Conservation (phyloP, 192 early-diverging fungal genomes). For the Mortierella antarctica region DNA sequence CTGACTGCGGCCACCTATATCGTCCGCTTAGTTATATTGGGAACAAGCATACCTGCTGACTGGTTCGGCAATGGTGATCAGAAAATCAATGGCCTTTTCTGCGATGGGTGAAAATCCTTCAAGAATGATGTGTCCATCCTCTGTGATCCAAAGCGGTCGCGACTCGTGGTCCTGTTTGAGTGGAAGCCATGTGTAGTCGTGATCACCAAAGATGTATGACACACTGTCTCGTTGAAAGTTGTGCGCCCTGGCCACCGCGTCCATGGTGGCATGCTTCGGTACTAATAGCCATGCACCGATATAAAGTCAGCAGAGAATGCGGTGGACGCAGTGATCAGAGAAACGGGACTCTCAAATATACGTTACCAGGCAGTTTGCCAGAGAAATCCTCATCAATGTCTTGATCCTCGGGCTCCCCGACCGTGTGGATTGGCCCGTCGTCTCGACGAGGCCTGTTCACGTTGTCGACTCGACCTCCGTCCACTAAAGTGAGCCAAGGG, state of each 20-base stretch:
- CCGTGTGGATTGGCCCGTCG: constrained; percentile 45
- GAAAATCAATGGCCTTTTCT: constrained; percentile 94
- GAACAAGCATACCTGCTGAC: constrained; percentile 72
- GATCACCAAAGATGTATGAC: constrained; percentile 71
- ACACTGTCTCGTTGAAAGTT: constrained; percentile 61
- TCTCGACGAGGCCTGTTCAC: constrained; percentile 29
- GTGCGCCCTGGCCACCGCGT: constrained; percentile 23
- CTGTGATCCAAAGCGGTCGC: constrained; percentile 93
- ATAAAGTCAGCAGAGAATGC: neutral
- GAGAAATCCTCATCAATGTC: constrained; percentile 48
- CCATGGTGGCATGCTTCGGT: constrained; percentile 47
- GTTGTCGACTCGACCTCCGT: neutral
- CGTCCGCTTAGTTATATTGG: constrained; percentile 5
- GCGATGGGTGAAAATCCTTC: constrained; percentile 98
- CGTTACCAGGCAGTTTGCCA: constrained; percentile 37
- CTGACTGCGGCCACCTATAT: neutral
- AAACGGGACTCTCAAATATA: neutral
- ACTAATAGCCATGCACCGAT: constrained; percentile 3
- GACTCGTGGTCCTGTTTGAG: constrained; percentile 91
- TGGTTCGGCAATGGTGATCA: constrained; percentile 96
- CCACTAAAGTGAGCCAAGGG: neutral
- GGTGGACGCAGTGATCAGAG: neutral
- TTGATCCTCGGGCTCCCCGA: constrained; percentile 35
- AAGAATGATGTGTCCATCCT: constrained; percentile 86
- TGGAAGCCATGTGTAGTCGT: constrained; percentile 80